Conservation (phyloP, 2,329 filamentous ascomycete species). For the Fusarium sp. region DNA sequence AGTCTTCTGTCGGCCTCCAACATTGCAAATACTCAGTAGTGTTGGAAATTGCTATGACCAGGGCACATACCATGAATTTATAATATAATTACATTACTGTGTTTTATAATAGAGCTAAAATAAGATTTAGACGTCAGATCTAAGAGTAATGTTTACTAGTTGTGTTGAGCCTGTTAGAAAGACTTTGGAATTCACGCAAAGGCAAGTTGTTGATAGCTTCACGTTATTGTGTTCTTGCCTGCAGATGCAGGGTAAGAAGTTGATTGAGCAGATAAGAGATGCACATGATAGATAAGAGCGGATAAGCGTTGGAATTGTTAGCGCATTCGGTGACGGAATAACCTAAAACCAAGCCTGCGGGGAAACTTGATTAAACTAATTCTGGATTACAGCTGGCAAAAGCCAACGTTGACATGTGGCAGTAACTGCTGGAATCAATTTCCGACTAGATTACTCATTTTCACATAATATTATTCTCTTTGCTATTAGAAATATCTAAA, state of each 20-base stretch:
- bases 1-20: not conserved
- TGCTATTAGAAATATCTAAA: no score
- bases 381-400: not conserved
- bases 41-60: no score
- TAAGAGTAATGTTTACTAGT: not conserved
- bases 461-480: no score
- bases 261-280: no score
- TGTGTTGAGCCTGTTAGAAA: not conserved
- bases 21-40: accelerated
- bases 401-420: no score
- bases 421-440: no score
- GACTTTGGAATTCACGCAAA: not conserved
- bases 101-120: no score
- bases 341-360: not conserved
- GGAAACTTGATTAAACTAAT: not conserved
- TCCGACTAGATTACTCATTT: no score
- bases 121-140: no score
- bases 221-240: not conserved
- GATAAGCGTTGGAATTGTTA: not conserved
- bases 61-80: no score
- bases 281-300: not conserved
- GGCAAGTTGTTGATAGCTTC: not conserved
- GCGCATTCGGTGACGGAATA: not conserved
- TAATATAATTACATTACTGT: no score
- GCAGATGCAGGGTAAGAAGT: not conserved